A percentile compares a stretch with the other conserved stretches of the same genome.
Evolutionary conservation across 768 basidiomycete species (phyloP).

Genomic region (Candolleomyces aberdarensis): DNA sequence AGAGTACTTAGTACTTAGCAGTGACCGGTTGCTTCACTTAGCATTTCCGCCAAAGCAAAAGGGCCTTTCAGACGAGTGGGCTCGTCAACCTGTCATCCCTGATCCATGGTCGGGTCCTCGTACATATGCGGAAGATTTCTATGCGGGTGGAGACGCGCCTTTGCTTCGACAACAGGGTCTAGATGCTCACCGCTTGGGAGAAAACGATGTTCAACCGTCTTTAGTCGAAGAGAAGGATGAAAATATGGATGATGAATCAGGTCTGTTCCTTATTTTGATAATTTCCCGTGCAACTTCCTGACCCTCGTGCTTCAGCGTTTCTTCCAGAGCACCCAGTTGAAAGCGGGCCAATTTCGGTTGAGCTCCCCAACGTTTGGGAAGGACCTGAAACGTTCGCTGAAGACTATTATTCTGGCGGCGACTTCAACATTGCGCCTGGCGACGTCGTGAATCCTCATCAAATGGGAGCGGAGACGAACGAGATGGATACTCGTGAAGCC

Average conservation of each 20-base stretch:
- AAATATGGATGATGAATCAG: background rate
- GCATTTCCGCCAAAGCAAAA: constrained; percentile 4
- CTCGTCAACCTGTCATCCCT: constrained; percentile 19
- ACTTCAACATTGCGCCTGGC: constrained; percentile 18
- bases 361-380: constrained; percentile 34
- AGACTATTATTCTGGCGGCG: constrained; percentile 42
- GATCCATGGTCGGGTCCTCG: constrained; percentile 33
- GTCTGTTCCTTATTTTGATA: background rate
- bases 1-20: background rate
- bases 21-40: too few species aligned
- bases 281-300: constrained; percentile 10
- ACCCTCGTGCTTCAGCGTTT: constrained; percentile 15
- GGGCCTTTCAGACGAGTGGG: background rate
- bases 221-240: background rate
- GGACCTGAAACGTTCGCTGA: constrained; percentile 31
- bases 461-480: constrained; percentile 15
- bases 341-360: constrained; percentile 13
- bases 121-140: constrained; percentile 35
- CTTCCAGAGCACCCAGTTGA: constrained; percentile 12
- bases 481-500: background rate
- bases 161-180: constrained; percentile 9
- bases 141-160: constrained; percentile 39
- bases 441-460: constrained; percentile 21
- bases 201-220: background rate
- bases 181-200: constrained; percentile 26